phyloP scores from a whole-genome alignment of 768 basidiomycete species.

The Calocybe gangraenosa region DNA sequence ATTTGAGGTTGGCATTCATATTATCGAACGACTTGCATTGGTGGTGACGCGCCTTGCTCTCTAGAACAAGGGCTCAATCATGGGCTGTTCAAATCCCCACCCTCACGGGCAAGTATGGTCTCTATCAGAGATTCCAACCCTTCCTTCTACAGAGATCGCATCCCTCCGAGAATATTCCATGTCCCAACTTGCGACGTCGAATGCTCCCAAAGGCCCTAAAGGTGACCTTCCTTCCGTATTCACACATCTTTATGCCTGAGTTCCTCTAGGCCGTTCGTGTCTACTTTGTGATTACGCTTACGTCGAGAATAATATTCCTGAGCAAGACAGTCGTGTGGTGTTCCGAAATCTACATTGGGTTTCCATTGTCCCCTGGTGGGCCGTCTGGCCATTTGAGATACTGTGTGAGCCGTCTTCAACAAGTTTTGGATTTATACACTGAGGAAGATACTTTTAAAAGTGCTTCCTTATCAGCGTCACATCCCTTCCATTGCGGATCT shows the following conservation, averaged over 20 bases:
- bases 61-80: constrained; percentile 91
- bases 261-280: constrained; percentile 47
- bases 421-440: background rate
- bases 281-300: constrained; percentile 79
- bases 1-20: constrained; percentile 61
- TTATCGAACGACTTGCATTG: no score
- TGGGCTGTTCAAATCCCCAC: constrained; percentile 95
- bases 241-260: background rate
- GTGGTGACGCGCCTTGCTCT: background rate
- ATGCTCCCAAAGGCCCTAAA: constrained; percentile 53
- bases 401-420: constrained; percentile 42
- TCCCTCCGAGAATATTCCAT: constrained; percentile 50
- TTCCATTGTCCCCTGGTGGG: constrained; percentile 93
- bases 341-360: constrained; percentile 73
- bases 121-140: constrained; percentile 62
- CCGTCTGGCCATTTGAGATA: constrained; percentile 89
- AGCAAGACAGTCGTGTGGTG: constrained; percentile 58
- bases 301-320: constrained; percentile 46
- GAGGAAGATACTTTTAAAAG: constrained; percentile 35
- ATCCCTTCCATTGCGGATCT: constrained; percentile 68
- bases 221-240: constrained; percentile 20
- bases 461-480: constrained; percentile 75
- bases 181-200: constrained; percentile 27
- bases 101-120: constrained; percentile 94
- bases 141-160: constrained; percentile 63